A percentile compares a stretch with the other conserved stretches of the same genome.
These are phyloP conservation scores for Paecilomyces niveus DNA, from an alignment of 2,329 filamentous ascomycete genomes.

Conservation along the genomic window DNA sequence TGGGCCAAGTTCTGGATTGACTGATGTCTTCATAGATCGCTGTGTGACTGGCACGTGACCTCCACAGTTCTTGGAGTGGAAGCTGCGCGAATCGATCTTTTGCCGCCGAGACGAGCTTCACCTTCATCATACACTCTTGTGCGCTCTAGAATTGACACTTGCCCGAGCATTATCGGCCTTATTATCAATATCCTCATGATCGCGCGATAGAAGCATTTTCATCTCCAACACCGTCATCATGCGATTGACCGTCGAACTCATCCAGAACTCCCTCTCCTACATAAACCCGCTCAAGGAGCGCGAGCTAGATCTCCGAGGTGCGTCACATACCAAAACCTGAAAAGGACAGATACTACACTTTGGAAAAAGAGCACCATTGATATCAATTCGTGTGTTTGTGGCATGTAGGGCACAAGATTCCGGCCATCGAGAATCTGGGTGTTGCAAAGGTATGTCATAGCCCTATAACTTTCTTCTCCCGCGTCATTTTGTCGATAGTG, in stretches of 20 bases:
- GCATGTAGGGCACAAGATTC: slow-evolving; percentile 89
- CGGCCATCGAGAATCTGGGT: slow-evolving; percentile 94
- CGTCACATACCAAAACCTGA: slow-evolving; percentile 52
- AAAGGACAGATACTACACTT: slow-evolving; percentile 97
- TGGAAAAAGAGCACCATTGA: slow-evolving; percentile 69
- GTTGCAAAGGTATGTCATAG: slow-evolving; percentile 68
- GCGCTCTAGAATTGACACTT: background rate
- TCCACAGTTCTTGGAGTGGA: background rate
- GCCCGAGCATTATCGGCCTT: background rate
- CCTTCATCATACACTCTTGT: background rate
- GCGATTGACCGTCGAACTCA: slow-evolving; percentile 93
- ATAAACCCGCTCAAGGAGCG: slow-evolving; percentile 98
- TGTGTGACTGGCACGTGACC: background rate
- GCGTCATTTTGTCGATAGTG: background rate
- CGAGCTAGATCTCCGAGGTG: slow-evolving; percentile 99
- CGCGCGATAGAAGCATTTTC: background rate
- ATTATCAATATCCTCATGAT: background rate
- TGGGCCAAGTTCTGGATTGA: background rate
- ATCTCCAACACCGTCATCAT: slow-evolving; percentile 45
- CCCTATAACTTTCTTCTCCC: background rate
- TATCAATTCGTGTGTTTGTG: slow-evolving; percentile 51
- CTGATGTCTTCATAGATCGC: background rate
- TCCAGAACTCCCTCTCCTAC: slow-evolving; percentile 91
- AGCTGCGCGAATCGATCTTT: background rate
- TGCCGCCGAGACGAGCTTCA: background rate